Conservation (phyloP, 768 basidiomycete species). For the Phanerodontia chrysosporium region DNA sequence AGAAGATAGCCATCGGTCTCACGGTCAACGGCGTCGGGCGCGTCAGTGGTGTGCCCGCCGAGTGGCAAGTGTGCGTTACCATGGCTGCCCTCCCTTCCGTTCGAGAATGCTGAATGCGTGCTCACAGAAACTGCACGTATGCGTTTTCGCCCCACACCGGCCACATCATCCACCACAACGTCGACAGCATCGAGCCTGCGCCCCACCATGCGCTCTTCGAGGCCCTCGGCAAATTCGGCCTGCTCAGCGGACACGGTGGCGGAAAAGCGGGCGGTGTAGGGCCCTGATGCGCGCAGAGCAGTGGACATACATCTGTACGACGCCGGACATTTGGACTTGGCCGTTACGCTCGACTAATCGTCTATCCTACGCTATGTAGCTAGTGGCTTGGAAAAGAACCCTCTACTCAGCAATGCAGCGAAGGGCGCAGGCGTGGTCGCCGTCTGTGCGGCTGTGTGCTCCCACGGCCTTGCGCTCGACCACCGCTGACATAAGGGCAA, state of each 20-base stretch:
- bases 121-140: conserved; percentile 63
- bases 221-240: conserved; percentile 38
- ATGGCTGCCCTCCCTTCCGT: background rate
- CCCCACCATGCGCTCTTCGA: conserved; percentile 72
- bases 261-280: background rate
- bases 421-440: no score
- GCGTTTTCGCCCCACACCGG: conserved; percentile 65
- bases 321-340: no score
- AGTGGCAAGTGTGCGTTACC: conserved; percentile 69
- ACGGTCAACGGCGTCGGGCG: conserved; percentile 55
- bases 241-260: conserved; percentile 13
- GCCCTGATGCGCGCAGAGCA: no score
- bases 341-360: no score
- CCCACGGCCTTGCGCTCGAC: no score
- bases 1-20: conserved; percentile 52
- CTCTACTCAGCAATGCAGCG: no score
- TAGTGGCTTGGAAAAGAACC: no score
- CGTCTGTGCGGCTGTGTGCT: no score
- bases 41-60: conserved; percentile 55
- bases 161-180: conserved; percentile 55
- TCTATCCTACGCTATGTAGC: no score
- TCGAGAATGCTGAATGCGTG: background rate
- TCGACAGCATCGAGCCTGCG: conserved; percentile 76
- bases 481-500: no score
- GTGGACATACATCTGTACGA: no score